Evolutionary conservation across 345 rosid species (phyloP).

Genomic region (Syzygium oleosum): DNA sequence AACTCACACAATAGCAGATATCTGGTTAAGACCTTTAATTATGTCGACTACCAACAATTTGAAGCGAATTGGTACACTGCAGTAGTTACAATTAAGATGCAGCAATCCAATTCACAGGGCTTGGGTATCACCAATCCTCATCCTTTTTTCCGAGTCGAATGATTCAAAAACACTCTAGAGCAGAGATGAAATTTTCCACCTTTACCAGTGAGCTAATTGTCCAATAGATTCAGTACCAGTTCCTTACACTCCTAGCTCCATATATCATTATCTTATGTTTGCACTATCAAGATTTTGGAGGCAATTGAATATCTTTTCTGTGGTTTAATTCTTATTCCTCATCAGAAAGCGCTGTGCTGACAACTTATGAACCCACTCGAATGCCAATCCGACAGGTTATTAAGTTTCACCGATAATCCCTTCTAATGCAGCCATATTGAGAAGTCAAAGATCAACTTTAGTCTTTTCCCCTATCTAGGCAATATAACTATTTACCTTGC

Average conservation of each 20-base stretch:
- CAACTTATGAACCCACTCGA: background rate
- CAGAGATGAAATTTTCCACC: background rate
- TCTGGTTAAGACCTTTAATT: background rate
- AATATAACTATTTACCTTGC: background rate
- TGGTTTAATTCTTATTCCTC: background rate
- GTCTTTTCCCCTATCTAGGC: background rate
- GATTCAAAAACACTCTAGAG: background rate
- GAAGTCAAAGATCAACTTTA: background rate
- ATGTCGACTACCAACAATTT: background rate
- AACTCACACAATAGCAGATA: background rate
- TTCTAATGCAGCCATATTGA: background rate
- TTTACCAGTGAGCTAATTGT: background rate
- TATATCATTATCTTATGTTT: no score
- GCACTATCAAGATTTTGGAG: background rate
- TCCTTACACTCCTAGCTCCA: background rate
- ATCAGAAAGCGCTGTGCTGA: background rate
- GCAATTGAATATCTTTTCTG: background rate
- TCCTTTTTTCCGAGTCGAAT: background rate
- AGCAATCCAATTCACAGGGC: background rate
- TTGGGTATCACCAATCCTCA: background rate
- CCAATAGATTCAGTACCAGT: background rate
- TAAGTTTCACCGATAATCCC: background rate
- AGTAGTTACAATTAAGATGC: background rate
- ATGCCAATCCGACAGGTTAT: background rate
- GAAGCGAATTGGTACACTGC: background rate